Base-by-base conservation (phyloP, 1,284 basidiomycete genomes). In the Ceratobasidium papillatum region DNA sequence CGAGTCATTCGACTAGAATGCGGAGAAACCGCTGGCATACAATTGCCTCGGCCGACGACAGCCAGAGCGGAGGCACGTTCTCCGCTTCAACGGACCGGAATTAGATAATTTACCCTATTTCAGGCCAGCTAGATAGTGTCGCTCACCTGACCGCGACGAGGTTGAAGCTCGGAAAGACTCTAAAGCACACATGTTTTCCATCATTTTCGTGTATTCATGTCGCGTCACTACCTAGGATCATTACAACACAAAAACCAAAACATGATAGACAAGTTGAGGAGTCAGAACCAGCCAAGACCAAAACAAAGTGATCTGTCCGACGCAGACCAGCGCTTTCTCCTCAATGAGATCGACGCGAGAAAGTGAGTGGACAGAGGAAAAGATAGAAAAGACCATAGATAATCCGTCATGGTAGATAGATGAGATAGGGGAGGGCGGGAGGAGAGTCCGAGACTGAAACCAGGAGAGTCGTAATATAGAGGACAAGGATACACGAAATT, bases 401-500 rank as follows among this genome's bases (percentile, higher is more conserved):
- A 72, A 72, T 72, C 68, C 68, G 47, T 56, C 38, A 30, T 72
- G 54, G 68, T 61, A 71, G 66, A 71, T 59, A 30, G 25, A 32
- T 41, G 64, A 65, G 36, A 62, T 62, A 62, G 19, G 47, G 41
- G 61, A 43, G n/a, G n/a, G n/a, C n/a, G n/a, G 19, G 19, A 25
- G 56, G 47, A 12, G 68, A 41, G 68, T 61, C 68, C 56, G 58
- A 61, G 58, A 61, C 68, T 43, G 34, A 69, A 58, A 72, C 22
- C 68, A 72, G 54, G 41, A 25, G 56, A 72, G 65, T 72, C 56
- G 68, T 72, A 72, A 47, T 56, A 56, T 72, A 72, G 41, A 43
- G 34, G 66, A 41, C 25, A 72, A 32, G 68, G 68, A 72, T 72
- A 72, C 68, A 72, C 68, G 51, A 72, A 66, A 61, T 72, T 72